These are phyloP conservation scores for Candida freyschussii DNA, from an alignment of 1,139 yeast genomes.

Conservation along the genomic window DNA sequence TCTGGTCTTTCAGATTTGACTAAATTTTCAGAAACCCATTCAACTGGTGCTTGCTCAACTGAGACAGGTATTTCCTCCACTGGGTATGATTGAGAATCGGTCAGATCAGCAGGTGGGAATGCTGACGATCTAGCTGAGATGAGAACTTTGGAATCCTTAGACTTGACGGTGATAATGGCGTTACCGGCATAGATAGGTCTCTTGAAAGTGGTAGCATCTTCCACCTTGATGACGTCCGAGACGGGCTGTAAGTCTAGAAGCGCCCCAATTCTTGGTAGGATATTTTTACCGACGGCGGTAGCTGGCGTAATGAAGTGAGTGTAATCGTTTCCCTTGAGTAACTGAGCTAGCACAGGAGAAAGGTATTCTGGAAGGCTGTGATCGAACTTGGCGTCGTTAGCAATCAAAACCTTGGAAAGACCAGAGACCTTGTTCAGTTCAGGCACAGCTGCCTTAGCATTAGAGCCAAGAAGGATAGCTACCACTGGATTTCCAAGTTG, in stretches of 20 bases:
- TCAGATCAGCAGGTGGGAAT: constrained; percentile 52
- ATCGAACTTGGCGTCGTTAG: constrained; percentile 44
- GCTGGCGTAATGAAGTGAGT: constrained; percentile 80
- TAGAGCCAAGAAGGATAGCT: constrained; percentile 56
- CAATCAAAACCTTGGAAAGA: constrained; percentile 43
- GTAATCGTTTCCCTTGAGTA: constrained; percentile 41
- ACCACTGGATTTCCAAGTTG: constrained; percentile 60
- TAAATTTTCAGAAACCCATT: constrained; percentile 69
- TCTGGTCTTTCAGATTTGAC: constrained; percentile 87
- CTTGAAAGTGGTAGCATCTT: constrained; percentile 65
- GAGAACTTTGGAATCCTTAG: constrained; percentile 60
- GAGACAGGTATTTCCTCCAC: constrained; percentile 48
- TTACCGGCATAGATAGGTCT: constrained; percentile 98
- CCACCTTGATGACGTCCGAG: constrained; percentile 71
- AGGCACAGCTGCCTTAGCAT: constrained; percentile 38
- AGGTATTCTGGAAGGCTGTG: constrained; percentile 63
- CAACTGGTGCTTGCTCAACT: constrained; percentile 23
- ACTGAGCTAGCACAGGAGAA: constrained; percentile 50
- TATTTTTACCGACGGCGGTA: constrained; percentile 80
- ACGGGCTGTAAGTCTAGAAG: constrained; percentile 82
- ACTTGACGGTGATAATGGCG: constrained; percentile 77
- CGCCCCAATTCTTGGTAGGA: constrained; percentile 86
- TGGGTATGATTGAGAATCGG: constrained; percentile 37
- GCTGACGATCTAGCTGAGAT: constrained; percentile 84
- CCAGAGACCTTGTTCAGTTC: constrained; percentile 35